A percentile compares a stretch with the other conserved stretches of the same genome.
phyloP scores from a whole-genome alignment of 2,329 filamentous ascomycete species.

The Rhynchosporium agropyri region DNA sequence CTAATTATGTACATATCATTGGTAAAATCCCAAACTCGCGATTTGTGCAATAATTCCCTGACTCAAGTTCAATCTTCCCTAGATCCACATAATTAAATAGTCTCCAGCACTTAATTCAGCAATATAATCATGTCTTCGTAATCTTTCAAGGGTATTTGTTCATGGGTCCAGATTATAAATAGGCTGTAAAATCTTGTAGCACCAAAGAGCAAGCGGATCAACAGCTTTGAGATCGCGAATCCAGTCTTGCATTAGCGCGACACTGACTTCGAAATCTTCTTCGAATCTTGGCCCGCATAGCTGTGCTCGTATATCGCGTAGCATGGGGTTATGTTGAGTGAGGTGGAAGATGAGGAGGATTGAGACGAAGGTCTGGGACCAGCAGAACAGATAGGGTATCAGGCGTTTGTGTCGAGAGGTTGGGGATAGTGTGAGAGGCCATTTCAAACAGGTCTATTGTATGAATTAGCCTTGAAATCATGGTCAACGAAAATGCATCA shows the following conservation, averaged over 20 bases:
- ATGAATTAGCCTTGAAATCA: background rate
- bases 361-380: constrained; percentile 63
- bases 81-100: too few species aligned
- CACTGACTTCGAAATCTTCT: constrained; percentile 52
- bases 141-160: background rate
- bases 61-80: background rate
- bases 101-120: background rate
- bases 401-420: constrained; percentile 60
- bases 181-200: constrained; percentile 38
- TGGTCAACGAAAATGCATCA: background rate
- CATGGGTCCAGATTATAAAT: constrained; percentile 36
- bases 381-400: constrained; percentile 61
- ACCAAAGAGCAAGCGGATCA: constrained; percentile 58
- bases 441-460: constrained; percentile 54
- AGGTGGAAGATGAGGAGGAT: constrained; percentile 60
- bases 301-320: constrained; percentile 53
- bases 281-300: constrained; percentile 55
- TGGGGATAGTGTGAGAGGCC: constrained; percentile 62
- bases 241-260: constrained; percentile 60
- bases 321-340: constrained; percentile 53
- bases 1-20: too few species aligned
- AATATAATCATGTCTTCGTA: background rate
- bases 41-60: background rate
- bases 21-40: too few species aligned
- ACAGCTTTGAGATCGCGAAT: constrained; percentile 56